Evolutionary conservation across 352 stramenopile species (phyloP).

Genomic region (Globisporangium paroecandrum): DNA sequence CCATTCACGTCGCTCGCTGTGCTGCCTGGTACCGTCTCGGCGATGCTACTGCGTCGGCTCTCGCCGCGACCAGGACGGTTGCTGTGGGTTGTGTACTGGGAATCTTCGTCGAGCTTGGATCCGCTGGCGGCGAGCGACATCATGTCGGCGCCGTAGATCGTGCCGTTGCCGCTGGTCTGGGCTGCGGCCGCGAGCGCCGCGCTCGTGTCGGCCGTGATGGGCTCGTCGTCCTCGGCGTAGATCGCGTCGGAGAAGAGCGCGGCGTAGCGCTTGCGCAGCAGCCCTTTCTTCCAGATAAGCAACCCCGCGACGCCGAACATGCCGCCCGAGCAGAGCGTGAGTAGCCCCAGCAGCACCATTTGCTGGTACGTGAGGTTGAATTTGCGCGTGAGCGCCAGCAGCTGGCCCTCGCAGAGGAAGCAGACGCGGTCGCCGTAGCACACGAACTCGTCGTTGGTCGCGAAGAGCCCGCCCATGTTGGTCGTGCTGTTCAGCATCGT

Average conservation of each 20-base stretch:
- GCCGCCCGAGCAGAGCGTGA: slow-evolving; percentile 49
- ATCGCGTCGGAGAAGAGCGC: slow-evolving; percentile 59
- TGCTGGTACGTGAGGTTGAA: slow-evolving; percentile 79
- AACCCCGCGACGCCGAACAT: slow-evolving; percentile 65
- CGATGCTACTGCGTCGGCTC: slow-evolving; percentile 6
- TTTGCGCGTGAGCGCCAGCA: slow-evolving; percentile 63
- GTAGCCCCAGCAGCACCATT: slow-evolving; percentile 54
- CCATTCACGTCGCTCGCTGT: slow-evolving; percentile 1
- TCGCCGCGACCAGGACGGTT: not conserved
- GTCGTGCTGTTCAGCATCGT: not conserved
- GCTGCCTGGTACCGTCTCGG: slow-evolving; percentile 1
- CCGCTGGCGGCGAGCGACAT: not conserved
- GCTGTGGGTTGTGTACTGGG: not conserved
- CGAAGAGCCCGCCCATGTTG: not conserved
- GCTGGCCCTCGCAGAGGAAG: slow-evolving; percentile 70
- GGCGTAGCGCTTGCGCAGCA: slow-evolving; percentile 72
- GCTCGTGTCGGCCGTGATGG: slow-evolving; percentile 9
- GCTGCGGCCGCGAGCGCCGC: slow-evolving; percentile 12
- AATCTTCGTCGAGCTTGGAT: slow-evolving; percentile 19
- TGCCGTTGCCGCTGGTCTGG: slow-evolving; percentile 14
- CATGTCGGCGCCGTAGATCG: slow-evolving; percentile 14
- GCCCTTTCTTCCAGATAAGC: slow-evolving; percentile 65
- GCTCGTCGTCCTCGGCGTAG: slow-evolving; percentile 43
- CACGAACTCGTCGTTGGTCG: slow-evolving; percentile 49
- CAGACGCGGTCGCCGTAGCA: slow-evolving; percentile 72